These are phyloP conservation scores for Cercospora berteroae DNA, from an alignment of 2,329 filamentous ascomycete genomes.

Conservation along the genomic window DNA sequence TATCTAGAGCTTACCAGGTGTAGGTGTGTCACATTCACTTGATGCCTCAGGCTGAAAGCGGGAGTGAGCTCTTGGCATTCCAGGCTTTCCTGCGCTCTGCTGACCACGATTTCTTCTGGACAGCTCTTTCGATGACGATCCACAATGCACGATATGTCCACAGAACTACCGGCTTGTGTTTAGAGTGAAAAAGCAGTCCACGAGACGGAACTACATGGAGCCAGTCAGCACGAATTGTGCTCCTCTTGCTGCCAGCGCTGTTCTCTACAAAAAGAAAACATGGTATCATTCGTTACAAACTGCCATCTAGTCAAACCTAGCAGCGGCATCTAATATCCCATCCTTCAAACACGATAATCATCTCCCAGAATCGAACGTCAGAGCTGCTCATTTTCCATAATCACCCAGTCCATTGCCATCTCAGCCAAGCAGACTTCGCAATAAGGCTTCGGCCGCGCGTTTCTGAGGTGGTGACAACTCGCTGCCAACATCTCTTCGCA, in stretches of 20 bases:
- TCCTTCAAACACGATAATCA: too few relatives aligned
- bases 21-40: neutral
- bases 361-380: too few relatives aligned
- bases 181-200: too few relatives aligned
- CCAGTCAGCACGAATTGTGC: too few relatives aligned
- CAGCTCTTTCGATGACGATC: neutral
- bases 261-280: too few relatives aligned
- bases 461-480: neutral
- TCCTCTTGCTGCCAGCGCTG: too few relatives aligned
- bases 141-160: neutral
- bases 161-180: neutral
- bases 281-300: too few relatives aligned
- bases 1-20: neutral
- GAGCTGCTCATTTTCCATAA: too few relatives aligned
- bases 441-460: neutral
- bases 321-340: too few relatives aligned
- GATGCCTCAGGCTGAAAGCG: neutral
- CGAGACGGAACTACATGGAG: too few relatives aligned
- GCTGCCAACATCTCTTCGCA: neutral
- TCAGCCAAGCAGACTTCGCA: neutral
- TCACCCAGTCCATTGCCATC: too few relatives aligned
- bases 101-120: neutral
- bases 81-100: neutral
- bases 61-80: neutral
- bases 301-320: too few relatives aligned